Evolutionary conservation across 805 yeast genomes (phyloP).

Genomic region (Candida ovalis): DNA sequence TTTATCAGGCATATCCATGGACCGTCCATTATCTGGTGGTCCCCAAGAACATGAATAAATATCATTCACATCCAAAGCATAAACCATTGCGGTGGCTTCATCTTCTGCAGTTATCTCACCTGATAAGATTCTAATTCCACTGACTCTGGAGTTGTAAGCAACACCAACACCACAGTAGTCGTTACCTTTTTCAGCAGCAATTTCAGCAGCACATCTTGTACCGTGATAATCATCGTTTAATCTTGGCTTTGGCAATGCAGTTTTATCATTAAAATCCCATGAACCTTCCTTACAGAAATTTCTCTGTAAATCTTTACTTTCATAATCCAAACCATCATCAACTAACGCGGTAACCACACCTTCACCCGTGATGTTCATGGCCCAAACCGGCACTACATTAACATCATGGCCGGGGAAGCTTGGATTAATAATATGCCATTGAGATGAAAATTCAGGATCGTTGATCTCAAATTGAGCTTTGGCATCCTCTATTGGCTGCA

Average conservation of each 20-base stretch:
- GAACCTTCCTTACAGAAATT: slow-evolving; percentile 79
- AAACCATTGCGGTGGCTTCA: slow-evolving; percentile 85
- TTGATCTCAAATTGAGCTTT: slow-evolving; percentile 53
- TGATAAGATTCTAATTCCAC: slow-evolving; percentile 87
- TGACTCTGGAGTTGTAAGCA: slow-evolving; percentile 80
- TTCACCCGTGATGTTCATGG: slow-evolving; percentile 70
- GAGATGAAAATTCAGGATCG: slow-evolving; percentile 80
- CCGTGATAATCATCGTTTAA: slow-evolving; percentile 88
- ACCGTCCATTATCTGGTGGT: slow-evolving; percentile 86
- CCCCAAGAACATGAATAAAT: slow-evolving; percentile 99
- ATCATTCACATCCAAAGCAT: slow-evolving; percentile 79
- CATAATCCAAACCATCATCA: slow-evolving; percentile 91
- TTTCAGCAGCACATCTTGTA: slow-evolving; percentile 96
- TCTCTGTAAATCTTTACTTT: slow-evolving; percentile 63
- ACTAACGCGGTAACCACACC: slow-evolving; percentile 85
- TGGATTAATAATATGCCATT: slow-evolving; percentile 91
- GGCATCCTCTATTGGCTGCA: slow-evolving; percentile 42
- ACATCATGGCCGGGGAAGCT: slow-evolving; percentile 76
- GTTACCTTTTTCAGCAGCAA: slow-evolving; percentile 80
- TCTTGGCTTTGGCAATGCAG: slow-evolving; percentile 73
- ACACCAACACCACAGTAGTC: slow-evolving; percentile 94
- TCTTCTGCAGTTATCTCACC: slow-evolving; percentile 78
- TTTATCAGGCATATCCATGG: slow-evolving; percentile 80
- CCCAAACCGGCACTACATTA: slow-evolving; percentile 85
- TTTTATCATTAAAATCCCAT: slow-evolving; percentile 86